These are phyloP conservation scores for Coemansia aciculifera DNA, from an alignment of 192 early-diverging fungal species.

Conservation along the genomic window DNA sequence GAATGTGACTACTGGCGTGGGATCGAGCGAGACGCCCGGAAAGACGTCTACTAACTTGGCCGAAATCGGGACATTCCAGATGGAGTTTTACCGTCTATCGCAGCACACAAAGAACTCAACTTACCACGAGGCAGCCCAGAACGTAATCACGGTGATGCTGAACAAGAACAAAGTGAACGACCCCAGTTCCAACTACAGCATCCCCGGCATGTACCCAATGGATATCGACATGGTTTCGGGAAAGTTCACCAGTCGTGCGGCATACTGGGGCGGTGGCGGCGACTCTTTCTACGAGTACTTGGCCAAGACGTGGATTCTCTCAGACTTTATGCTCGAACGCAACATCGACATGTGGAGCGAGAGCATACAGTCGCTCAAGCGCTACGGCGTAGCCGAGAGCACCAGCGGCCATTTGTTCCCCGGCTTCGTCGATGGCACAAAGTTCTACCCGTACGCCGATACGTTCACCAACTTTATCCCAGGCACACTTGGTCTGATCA, in stretches of 20 bases:
- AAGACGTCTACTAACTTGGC: conserved; percentile 57
- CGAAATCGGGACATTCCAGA: conserved; percentile 82
- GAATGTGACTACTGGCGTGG: conserved; percentile 58
- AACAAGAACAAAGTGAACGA: conserved; percentile 26
- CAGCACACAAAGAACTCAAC: conserved; percentile 74
- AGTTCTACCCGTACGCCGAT: conserved; percentile 46
- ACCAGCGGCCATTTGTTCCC: conserved; percentile 30
- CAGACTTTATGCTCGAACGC: conserved; percentile 57
- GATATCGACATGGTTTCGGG: conserved; percentile 37
- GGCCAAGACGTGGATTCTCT: conserved; percentile 83
- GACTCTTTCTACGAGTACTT: conserved; percentile 97
- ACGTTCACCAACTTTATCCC: conserved; percentile 54
- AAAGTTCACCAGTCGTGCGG: conserved; percentile 26
- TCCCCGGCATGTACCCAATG: conserved; percentile 45
- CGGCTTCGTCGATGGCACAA: conserved; percentile 44
- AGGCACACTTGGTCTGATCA: conserved; percentile 43
- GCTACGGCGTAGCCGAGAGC: conserved; percentile 38
- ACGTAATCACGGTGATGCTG: conserved; percentile 56
- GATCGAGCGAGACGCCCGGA: conserved; percentile 55
- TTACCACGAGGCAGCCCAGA: conserved; percentile 79
- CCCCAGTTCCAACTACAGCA: conserved; percentile 31
- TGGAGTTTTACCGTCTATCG: conserved; percentile 88
- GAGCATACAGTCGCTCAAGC: conserved; percentile 45
- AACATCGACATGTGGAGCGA: conserved; percentile 52
- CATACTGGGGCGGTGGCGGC: conserved; percentile 76